A percentile compares a stretch with the other conserved stretches of the same genome.
These are phyloP conservation scores for Gossypium stocksii DNA, from an alignment of 345 rosid genomes.

Conservation along the genomic window DNA sequence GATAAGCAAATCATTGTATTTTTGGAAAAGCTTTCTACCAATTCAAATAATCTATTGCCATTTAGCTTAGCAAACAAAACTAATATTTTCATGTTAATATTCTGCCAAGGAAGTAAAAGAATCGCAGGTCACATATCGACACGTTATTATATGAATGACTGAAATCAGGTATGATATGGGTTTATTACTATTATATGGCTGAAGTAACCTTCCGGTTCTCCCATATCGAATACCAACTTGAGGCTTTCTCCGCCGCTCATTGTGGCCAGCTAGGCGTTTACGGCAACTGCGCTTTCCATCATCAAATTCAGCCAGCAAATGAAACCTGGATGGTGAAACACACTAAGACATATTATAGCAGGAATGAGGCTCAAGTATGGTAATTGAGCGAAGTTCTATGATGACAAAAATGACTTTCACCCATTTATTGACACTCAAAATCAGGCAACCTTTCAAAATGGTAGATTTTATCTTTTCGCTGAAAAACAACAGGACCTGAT, in stretches of 20 bases:
- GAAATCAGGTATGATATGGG: background rate
- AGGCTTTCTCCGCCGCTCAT: constrained; percentile 87
- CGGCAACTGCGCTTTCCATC: constrained; percentile 86
- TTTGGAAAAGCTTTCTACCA: background rate
- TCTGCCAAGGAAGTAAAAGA: background rate
- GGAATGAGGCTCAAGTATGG: background rate
- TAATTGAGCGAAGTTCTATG: background rate
- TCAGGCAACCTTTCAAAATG: background rate
- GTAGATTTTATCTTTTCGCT: background rate
- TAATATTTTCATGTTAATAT: background rate
- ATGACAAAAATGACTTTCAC: constrained; percentile 3
- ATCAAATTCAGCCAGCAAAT: constrained; percentile 83
- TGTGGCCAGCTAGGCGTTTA: constrained; percentile 81
- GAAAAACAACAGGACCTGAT: background rate
- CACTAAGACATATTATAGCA: constrained; percentile 13
- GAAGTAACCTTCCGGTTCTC: constrained; percentile 33
- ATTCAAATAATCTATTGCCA: background rate
- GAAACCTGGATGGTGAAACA: constrained; percentile 61
- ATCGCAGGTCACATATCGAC: background rate
- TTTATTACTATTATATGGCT: constrained; percentile 42
- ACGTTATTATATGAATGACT: background rate
- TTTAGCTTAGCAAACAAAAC: background rate
- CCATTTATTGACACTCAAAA: background rate
- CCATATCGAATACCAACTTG: constrained; percentile 39
- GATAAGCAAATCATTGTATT: background rate